These are phyloP conservation scores for Tetratostichococcus sp. DNA, from an alignment of 139 green algal genomes.

Conservation along the genomic window DNA sequence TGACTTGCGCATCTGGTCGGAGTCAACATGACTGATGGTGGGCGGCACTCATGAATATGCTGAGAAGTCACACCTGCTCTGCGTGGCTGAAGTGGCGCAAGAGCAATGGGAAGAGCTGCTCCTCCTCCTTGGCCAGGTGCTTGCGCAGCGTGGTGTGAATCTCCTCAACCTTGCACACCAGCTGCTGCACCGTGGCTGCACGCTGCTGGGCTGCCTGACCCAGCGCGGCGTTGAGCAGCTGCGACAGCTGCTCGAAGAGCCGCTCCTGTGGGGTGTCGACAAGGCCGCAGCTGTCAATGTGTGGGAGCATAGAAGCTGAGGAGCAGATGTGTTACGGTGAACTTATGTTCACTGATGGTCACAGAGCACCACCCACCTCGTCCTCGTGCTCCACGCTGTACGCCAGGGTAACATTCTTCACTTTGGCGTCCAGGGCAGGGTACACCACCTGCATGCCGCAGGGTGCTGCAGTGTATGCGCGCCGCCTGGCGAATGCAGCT, in stretches of 20 bases:
- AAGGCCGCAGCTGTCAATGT: no score
- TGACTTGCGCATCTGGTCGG: background rate
- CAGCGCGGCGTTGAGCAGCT: slow-evolving; percentile 54
- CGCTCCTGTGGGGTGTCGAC: slow-evolving; percentile 67
- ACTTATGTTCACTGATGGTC: no score
- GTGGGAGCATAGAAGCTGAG: no score
- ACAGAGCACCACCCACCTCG: slow-evolving; percentile 71
- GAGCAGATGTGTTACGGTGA: no score
- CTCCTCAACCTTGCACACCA: slow-evolving; percentile 50
- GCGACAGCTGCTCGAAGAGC: slow-evolving; percentile 81
- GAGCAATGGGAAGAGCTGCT: slow-evolving; percentile 93
- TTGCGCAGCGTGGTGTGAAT: slow-evolving; percentile 85
- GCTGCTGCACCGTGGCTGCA: slow-evolving; percentile 26
- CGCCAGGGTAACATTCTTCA: slow-evolving; percentile 83
- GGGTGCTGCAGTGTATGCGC: background rate
- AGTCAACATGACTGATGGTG: background rate
- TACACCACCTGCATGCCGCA: slow-evolving; percentile 75
- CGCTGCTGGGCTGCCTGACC: slow-evolving; percentile 37
- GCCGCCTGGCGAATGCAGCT: no score
- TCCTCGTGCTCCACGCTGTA: slow-evolving; percentile 90
- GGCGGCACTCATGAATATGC: background rate
- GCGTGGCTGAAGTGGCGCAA: slow-evolving; percentile 74
- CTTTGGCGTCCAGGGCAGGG: slow-evolving; percentile 79
- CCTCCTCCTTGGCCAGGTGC: slow-evolving; percentile 94
- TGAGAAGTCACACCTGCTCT: slow-evolving; percentile 42